Base-by-base conservation (phyloP, 305 asterid genomes). In the Petunia hybrid region DNA sequence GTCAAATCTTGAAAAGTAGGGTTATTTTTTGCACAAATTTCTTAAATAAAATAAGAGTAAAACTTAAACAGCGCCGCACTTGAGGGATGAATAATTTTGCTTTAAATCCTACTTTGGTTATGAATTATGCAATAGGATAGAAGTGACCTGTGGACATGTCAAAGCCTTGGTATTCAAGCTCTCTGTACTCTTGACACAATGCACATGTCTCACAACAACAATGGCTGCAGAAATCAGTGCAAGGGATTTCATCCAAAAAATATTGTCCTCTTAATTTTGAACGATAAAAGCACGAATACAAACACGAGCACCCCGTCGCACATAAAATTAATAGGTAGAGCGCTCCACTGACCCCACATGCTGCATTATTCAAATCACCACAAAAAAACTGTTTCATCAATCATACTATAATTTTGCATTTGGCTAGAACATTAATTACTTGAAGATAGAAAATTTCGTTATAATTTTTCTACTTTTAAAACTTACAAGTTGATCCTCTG, bases 231-330 rank as follows among this genome's bases (percentile, higher is more conserved):
- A 91, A 90, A 87, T 92, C 97, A 1, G 89, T 76, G 79, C 93
- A 89, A 0, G 93, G 94, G n/a, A 81, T 82, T 81, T 89, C 93
- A 14, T 87, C 85, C 80, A 92, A 22, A 3, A 85, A 83, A 79
- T 89, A 91, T 3, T 90, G 93, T 1, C 91, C 90, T 73, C 95
- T 84, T 76, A 91, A 41, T 79, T 92, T 92, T 2, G 97, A 85
- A 31, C 97, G 90, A 77, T 92, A 92, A 64, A 89, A 88, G 76
- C 97, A 91, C 13, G 97, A 92, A 79, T 90, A 89, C 56, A 90
- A 46, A 83, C 92, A 89, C 0, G 89, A 40, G 76, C 93, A 86
- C 0, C 92, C 94, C 9, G 85, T 85, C 68, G 87, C 63, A 57
- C 88, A 85, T 55, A 82, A 3, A 65, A 89, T 57, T 82, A 89